Percentiles rank a stretch among this genome's conserved stretches.
These are phyloP conservation scores for Linum tenue DNA, from an alignment of 345 rosid genomes.

Conservation along the genomic window DNA sequence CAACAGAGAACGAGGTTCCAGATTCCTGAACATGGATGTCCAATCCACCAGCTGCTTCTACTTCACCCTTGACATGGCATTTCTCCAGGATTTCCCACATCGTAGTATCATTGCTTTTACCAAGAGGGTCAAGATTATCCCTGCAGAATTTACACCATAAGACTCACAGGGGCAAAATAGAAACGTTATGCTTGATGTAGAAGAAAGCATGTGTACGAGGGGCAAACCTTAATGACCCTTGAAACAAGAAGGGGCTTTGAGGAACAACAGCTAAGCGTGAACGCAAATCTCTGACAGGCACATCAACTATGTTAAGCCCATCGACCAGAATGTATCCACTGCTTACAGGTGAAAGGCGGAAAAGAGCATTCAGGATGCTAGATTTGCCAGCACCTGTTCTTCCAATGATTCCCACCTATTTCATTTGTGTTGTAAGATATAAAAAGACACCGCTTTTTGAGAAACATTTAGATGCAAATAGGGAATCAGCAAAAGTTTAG, in stretches of 20 bases:
- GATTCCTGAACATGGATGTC: slow-evolving; percentile 52
- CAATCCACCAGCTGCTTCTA: slow-evolving; percentile 72
- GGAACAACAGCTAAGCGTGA: slow-evolving; percentile 72
- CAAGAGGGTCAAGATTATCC: slow-evolving; percentile 80
- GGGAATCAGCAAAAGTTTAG: slow-evolving; percentile 1
- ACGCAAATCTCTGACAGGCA: slow-evolving; percentile 75
- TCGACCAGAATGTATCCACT: slow-evolving; percentile 64
- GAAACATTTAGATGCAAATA: not conserved
- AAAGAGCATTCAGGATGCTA: slow-evolving; percentile 75
- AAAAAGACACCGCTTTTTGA: not conserved
- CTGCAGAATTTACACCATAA: slow-evolving; percentile 21
- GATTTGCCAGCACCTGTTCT: slow-evolving; percentile 98
- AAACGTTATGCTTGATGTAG: not conserved
- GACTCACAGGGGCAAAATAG: not conserved
- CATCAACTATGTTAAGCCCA: slow-evolving; percentile 47
- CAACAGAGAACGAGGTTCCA: slow-evolving; percentile 67
- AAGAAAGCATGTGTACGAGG: not conserved
- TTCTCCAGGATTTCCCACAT: slow-evolving; percentile 63
- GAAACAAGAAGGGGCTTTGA: slow-evolving; percentile 79
- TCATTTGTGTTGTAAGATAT: slow-evolving; percentile 5
- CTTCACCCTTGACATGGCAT: slow-evolving; percentile 76
- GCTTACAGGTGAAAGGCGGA: slow-evolving; percentile 60
- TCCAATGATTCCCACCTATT: slow-evolving; percentile 81
- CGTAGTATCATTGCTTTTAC: slow-evolving; percentile 35
- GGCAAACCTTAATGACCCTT: slow-evolving; percentile 69